Evolutionary conservation across 768 basidiomycete genomes (phyloP).

Genomic region (Hortiboletus campestris): DNA sequence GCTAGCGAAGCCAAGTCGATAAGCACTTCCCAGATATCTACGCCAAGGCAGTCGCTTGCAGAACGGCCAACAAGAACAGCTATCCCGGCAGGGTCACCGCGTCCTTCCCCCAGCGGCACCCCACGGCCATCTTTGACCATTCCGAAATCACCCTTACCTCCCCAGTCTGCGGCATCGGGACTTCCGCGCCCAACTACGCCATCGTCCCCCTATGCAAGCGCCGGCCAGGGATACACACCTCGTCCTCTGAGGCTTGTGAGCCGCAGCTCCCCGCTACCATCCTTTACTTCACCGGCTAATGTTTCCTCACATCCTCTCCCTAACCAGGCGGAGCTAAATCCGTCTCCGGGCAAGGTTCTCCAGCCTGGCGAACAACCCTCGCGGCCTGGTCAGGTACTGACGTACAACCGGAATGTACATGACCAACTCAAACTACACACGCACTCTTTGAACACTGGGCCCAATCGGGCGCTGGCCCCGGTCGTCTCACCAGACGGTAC

Average conservation of each 20-base stretch:
- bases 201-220: slow-evolving; percentile 4
- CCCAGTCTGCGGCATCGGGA: slow-evolving; percentile 13
- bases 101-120: slow-evolving; percentile 18
- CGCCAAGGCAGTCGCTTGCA: slow-evolving; percentile 9
- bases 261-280: slow-evolving; percentile 14
- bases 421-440: slow-evolving; percentile 31
- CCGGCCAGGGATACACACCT: slow-evolving; percentile 16
- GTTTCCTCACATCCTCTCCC: not conserved
- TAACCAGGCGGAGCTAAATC: slow-evolving; percentile 13
- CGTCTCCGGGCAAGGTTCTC: slow-evolving; percentile 4
- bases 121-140: slow-evolving; percentile 28
- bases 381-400: slow-evolving; percentile 26
- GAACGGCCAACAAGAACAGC: slow-evolving; percentile 7
- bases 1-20: slow-evolving; percentile 5
- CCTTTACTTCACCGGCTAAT: not conserved
- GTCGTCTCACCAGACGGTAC: slow-evolving; percentile 20
- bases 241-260: slow-evolving; percentile 29
- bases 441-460: slow-evolving; percentile 9
- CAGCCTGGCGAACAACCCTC: slow-evolving; percentile 26
- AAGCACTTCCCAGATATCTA: slow-evolving; percentile 10
- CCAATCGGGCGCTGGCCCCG: slow-evolving; percentile 4
- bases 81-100: slow-evolving; percentile 9
- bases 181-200: slow-evolving; percentile 23
- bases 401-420: slow-evolving; percentile 35
- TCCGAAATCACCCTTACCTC: slow-evolving; percentile 23